These are phyloP conservation scores for Bipolaris zeicola DNA, from an alignment of 2,329 filamentous ascomycete species.

Conservation along the genomic window DNA sequence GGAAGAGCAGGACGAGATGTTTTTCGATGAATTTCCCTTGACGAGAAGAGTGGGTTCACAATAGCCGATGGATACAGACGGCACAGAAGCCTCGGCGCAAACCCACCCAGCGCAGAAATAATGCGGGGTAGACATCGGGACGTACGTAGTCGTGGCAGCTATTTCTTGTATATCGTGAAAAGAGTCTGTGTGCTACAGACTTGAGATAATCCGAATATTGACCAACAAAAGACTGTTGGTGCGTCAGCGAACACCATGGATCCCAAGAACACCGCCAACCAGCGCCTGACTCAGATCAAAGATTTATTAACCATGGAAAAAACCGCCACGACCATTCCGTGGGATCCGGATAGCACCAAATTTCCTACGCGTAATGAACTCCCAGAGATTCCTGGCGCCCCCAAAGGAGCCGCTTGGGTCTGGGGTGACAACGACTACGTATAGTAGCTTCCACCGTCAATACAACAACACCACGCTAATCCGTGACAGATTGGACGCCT, in stretches of 20 bases:
- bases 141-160: not conserved
- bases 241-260: slow-evolving; percentile 36
- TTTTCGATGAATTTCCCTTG: not conserved
- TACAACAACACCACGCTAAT: not conserved
- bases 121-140: slow-evolving; percentile 13
- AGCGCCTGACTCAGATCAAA: slow-evolving; percentile 52
- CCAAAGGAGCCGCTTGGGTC: slow-evolving; percentile 63
- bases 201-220: not conserved
- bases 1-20: not conserved
- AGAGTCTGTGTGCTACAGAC: not conserved
- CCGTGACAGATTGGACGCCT: slow-evolving; percentile 53
- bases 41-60: not conserved
- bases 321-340: slow-evolving; percentile 56
- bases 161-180: not conserved
- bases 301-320: slow-evolving; percentile 55
- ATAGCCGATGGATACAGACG: not conserved
- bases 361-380: slow-evolving; percentile 62
- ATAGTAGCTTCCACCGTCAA: not conserved
- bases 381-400: slow-evolving; percentile 58
- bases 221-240: not conserved
- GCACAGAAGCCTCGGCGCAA: slow-evolving; percentile 2
- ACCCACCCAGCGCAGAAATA: not conserved
- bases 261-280: slow-evolving; percentile 38
- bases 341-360: slow-evolving; percentile 58
- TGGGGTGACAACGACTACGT: slow-evolving; percentile 64